Conservation (phyloP, 139 green algal genomes). For the Chlamydomonas eustigma region DNA sequence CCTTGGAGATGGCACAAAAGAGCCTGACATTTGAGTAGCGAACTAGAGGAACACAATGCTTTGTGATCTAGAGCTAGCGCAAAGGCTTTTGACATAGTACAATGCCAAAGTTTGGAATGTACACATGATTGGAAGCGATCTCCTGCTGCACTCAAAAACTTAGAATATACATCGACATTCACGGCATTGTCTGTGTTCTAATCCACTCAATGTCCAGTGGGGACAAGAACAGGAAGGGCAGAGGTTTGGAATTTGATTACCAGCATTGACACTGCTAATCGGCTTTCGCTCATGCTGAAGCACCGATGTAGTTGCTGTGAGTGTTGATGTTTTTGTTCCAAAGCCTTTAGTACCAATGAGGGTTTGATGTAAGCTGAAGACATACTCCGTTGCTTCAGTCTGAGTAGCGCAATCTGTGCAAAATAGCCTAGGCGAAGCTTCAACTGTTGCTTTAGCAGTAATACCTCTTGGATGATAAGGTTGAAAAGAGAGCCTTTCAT, state of each 20-base stretch:
- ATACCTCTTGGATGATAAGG: not conserved
- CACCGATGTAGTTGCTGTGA: not conserved
- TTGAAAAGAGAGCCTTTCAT: not conserved
- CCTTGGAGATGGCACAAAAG: conserved; percentile 43
- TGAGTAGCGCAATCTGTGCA: not conserved
- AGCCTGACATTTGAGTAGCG: conserved; percentile 24
- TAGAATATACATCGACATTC: not conserved
- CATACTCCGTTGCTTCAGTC: not conserved
- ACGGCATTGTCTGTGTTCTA: not conserved
- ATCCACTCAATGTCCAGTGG: not conserved
- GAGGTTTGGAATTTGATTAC: not conserved
- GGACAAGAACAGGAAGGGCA: not conserved
- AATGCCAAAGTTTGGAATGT: too few species aligned
- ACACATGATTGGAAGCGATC: too few species aligned
- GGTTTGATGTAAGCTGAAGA: not conserved
- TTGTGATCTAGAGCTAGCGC: too few species aligned
- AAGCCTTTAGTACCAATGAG: not conserved
- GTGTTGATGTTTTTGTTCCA: not conserved
- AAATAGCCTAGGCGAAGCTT: not conserved
- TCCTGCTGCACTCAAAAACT: too few species aligned
- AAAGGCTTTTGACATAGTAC: too few species aligned
- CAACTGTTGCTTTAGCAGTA: not conserved
- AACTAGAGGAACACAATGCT: too few species aligned
- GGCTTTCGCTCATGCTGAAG: too few species aligned
- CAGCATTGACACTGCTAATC: not conserved